Evolutionary conservation across 2,329 filamentous ascomycete species (phyloP).

Genomic region (Calonectria pseudoturangicola): DNA sequence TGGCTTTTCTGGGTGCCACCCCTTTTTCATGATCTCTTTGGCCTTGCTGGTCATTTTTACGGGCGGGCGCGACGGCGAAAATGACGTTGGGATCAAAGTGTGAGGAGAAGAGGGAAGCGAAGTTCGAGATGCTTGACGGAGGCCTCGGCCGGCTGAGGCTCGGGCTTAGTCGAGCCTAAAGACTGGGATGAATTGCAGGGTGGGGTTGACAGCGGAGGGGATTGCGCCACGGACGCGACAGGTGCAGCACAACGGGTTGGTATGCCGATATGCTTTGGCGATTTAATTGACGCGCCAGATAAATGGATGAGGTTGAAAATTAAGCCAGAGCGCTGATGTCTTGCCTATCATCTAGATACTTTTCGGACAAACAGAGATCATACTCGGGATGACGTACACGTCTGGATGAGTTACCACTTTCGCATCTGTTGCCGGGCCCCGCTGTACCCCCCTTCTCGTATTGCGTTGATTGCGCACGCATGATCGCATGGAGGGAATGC

Average conservation of each 20-base stretch:
- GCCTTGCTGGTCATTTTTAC: conserved; percentile 64
- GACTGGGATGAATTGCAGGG: background rate
- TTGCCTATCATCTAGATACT: no score
- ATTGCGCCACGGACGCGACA: conserved; percentile 12
- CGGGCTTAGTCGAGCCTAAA: conserved; percentile 27
- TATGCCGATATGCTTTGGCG: background rate
- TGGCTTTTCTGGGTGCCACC: conserved; percentile 71
- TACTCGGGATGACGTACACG: background rate
- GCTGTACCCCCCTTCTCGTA: no score
- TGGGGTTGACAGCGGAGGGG: conserved; percentile 27
- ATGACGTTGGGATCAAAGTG: background rate
- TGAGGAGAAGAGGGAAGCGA: background rate
- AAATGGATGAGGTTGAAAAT: background rate
- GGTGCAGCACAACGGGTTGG: background rate
- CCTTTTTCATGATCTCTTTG: conserved; percentile 70
- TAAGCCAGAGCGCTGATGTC: background rate
- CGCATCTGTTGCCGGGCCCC: no score
- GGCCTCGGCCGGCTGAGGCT: conserved; percentile 23
- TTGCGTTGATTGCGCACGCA: no score
- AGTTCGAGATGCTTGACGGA: conserved; percentile 25
- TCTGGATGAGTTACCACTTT: background rate
- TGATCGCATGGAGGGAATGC: no score
- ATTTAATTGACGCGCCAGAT: background rate
- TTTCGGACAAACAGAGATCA: background rate
- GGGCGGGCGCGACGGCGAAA: background rate